Evolutionary conservation across 2,329 filamentous ascomycete species (phyloP).

Genomic region (Ophiosphaerella narmari): DNA sequence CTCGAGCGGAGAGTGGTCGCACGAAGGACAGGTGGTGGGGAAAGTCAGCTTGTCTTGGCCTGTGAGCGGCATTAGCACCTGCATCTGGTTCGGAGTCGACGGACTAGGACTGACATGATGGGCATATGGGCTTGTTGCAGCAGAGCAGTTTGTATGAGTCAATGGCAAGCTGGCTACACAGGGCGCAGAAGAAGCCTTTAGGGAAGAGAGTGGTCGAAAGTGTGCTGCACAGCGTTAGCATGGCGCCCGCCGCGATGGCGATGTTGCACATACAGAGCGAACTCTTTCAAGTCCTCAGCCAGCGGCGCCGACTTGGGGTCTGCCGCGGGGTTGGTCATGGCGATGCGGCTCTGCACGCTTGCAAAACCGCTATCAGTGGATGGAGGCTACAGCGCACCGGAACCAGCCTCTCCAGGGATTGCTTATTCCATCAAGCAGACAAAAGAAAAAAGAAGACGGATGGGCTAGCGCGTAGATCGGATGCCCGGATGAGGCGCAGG

Average conservation of each 20-base stretch:
- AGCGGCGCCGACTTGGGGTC: constrained; percentile 41
- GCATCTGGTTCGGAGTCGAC: background rate
- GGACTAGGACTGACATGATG: constrained; percentile 68
- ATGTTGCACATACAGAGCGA: constrained; percentile 32
- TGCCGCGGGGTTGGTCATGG: constrained; percentile 33
- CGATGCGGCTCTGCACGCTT: constrained; percentile 20
- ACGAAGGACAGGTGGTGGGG: constrained; percentile 85
- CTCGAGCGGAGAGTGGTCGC: constrained; percentile 87
- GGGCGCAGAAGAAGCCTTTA: constrained; percentile 93
- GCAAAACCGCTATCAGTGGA: constrained; percentile 9
- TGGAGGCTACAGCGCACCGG: constrained; percentile 30
- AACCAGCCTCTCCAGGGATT: constrained; percentile 9
- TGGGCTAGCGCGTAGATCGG: background rate
- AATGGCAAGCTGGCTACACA: constrained; percentile 86
- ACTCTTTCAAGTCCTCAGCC: constrained; percentile 39
- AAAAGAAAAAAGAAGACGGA: background rate
- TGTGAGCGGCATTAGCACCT: constrained; percentile 15
- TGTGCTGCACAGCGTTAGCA: constrained; percentile 59
- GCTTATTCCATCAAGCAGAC: constrained; percentile 30
- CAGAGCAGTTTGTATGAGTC: constrained; percentile 92
- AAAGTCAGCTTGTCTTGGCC: constrained; percentile 57
- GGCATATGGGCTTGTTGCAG: constrained; percentile 94
- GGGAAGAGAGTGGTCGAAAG: constrained; percentile 84
- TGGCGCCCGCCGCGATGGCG: background rate
- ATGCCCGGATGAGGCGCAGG: constrained; percentile 4